Base-by-base conservation (phyloP, 495 filamentous ascomycete genomes). In the Trichocladium uniseriatum region DNA sequence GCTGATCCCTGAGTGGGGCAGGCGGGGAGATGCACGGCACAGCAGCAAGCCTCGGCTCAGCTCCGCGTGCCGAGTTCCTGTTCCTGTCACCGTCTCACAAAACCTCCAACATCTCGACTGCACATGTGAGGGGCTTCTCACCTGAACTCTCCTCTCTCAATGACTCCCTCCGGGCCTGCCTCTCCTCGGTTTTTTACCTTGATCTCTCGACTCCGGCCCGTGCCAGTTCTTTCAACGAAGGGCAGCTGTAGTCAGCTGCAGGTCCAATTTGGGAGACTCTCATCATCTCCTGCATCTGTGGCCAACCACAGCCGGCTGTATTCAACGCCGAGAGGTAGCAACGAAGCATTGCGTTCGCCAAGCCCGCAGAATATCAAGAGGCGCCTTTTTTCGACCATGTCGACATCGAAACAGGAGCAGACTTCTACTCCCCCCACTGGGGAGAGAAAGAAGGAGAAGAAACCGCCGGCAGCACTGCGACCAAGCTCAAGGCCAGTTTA, bases 401-500 rank as follows among this genome's bases (percentile, higher is more conserved):
- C 31, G 3, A 15, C 1, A 1, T 8, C 16, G 31, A 35, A 41
- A 5, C n/a, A 29, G 13, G 20, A 9, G 11, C 28, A 32, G 11
- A 9, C 20, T 2, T 5, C 5, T 10, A 22, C 5, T 4, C 5
- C 31, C 3, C 2, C 13, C 24, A 15, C 9, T 2, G 16, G 3
- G 18, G 19, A 13, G 22, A 31, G 43, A 5, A 47, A 51, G 38
- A 49, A 49, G 41, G 8, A 9, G 1, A 57, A 42, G 44, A 48
- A 49, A 20, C 19, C 40, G 11, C 45, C 50, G 1, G 21, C 47
- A 9, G 2, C 28, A 3, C 16, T 51, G 21, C 44, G 58, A 10
- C 53, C 55, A 0, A 58, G 55, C 15, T 51, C 59, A 6, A 58
- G 52, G 56, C 50, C 6, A 2, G 42, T 42, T 11, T 14, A 6